Base-by-base conservation (phyloP, 2,329 filamentous ascomycete species). In the Gliomastix tumulicola region DNA sequence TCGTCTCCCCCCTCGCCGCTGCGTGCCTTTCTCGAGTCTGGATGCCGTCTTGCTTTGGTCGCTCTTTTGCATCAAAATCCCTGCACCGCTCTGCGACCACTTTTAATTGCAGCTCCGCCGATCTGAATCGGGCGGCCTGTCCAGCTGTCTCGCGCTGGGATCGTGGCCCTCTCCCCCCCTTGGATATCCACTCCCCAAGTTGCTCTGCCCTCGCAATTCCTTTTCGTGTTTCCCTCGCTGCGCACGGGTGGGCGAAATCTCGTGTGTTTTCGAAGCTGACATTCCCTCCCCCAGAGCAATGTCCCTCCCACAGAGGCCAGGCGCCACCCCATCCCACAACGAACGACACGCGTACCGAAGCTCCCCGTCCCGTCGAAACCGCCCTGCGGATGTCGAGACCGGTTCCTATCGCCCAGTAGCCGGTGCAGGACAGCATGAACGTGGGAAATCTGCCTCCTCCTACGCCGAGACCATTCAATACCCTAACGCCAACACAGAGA, bases 361-460 rank as follows among this genome's bases (percentile, higher is more conserved):
- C 45, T 82, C 83, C 30, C 73, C 77, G 19, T 76, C 79, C 37
- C 77, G 84, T 50, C 79, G 82, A 48, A 68, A 65, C 36, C 74
- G 74, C 40, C 76, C 78, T 33, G 72, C 73, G 39, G 86, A 94
- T 54, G 66, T 85, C 50, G 88, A 94, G 56, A 67, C 79, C 25
- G 79, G 76, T 38, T 61, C 62, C 34, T 74, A 72, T 46, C 62
- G 59, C 40, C 60, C 66, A 37, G 62, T 66, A 40, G 50, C 47
- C 34, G 59, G 48, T 50, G 54, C 43, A 50, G 58, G 43, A 52
- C 63, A 50, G 55, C 71, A 76, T 62, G 61, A 68, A 53, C 74
- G 74, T 64, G 71, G 67, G 57, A 69, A 62, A 46, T 81, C 77
- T 44, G 66, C 62, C 48, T 69, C 68, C 43, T 79, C 76, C 30